These are phyloP conservation scores for Cucumis cinereus DNA, from an alignment of 306 rosid species.

Conservation along the genomic window DNA sequence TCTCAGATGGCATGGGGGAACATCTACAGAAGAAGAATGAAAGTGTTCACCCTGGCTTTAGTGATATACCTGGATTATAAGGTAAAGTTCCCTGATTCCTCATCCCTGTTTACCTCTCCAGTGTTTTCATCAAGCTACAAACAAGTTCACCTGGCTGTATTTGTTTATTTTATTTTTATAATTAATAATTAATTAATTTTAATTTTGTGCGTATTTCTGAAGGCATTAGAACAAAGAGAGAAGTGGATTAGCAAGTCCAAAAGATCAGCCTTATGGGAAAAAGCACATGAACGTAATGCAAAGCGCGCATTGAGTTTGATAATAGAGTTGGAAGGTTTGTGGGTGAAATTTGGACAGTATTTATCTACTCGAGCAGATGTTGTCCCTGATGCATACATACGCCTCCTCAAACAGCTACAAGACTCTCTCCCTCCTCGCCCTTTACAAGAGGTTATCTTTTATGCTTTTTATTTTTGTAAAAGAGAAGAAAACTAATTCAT, in stretches of 20 bases:
- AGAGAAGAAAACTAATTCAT: background rate
- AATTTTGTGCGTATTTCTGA: conserved; percentile 3
- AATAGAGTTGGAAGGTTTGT: conserved; percentile 85
- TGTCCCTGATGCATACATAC: conserved; percentile 73
- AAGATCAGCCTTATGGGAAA: conserved; percentile 61
- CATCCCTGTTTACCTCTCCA: background rate
- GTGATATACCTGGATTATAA: conserved; percentile 42
- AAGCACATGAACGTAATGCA: conserved; percentile 89
- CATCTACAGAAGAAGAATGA: conserved; percentile 36
- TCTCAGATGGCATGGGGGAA: conserved; percentile 35
- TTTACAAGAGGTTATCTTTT: conserved; percentile 56
- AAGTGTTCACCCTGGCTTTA: conserved; percentile 32
- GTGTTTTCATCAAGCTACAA: background rate
- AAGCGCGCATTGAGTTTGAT: conserved; percentile 64
- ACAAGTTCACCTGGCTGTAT: conserved; percentile 1
- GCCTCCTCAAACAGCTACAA: conserved; percentile 72
- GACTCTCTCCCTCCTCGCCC: conserved; percentile 99
- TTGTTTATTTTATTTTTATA: background rate
- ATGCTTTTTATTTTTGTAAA: background rate
- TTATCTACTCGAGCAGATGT: conserved; percentile 97
- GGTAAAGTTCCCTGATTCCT: conserved; percentile 18
- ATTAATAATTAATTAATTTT: background rate
- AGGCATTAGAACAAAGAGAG: conserved; percentile 80
- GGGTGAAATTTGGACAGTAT: conserved; percentile 99
- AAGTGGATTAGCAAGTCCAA: conserved; percentile 58